A percentile compares a stretch with the other conserved stretches of the same genome.
Evolutionary conservation across 257 asterid genomes (phyloP).

Genomic region (Solanum chiquidenum): DNA sequence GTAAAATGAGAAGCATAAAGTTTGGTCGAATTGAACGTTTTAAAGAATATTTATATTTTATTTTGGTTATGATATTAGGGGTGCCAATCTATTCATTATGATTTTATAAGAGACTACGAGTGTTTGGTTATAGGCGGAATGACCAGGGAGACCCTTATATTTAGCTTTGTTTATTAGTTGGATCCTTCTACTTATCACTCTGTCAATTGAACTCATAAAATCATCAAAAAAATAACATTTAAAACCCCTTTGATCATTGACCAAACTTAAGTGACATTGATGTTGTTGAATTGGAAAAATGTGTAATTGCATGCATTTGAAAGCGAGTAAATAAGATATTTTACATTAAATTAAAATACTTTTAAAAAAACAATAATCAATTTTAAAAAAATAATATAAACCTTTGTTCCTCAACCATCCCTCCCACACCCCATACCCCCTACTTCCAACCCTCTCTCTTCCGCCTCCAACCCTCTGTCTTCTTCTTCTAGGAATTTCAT

Average conservation of each 20-base stretch:
- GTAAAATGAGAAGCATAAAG: neutral
- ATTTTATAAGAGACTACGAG: neutral
- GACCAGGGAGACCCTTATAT: neutral
- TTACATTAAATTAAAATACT: neutral
- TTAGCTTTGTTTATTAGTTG: neutral
- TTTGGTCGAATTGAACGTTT: neutral
- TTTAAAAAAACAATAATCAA: neutral
- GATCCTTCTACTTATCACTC: neutral
- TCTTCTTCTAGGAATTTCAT: no score
- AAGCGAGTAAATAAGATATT: neutral
- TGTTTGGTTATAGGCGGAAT: no score
- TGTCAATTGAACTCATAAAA: neutral
- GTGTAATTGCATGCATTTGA: neutral
- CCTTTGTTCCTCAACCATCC: neutral
- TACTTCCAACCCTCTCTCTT: neutral
- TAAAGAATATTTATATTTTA: neutral
- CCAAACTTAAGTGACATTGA: neutral
- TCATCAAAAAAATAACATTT: neutral
- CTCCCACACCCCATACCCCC: neutral
- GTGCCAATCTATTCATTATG: neutral
- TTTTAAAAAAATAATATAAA: no score
- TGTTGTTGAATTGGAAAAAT: no score
- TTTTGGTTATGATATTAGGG: neutral
- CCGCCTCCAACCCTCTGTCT: no score
- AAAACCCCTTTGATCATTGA: neutral